Evolutionary conservation across 2,329 filamentous ascomycete species (phyloP), one percentile per base, ranked within the genome.

Genomic region (Dactylellina haptotyla): DNA sequence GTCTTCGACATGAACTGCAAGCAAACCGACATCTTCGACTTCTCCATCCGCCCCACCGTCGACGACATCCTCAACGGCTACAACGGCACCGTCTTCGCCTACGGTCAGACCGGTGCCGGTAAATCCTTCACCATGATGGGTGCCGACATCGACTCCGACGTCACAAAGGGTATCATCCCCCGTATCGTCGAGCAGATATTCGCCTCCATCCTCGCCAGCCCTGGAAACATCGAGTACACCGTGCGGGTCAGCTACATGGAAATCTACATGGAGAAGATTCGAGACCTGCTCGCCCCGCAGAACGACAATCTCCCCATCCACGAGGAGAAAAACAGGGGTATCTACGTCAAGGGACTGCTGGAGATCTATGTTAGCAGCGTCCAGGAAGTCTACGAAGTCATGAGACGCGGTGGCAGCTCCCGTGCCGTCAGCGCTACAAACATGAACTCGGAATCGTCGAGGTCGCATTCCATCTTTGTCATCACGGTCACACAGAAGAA

Each of bases 71-170:
- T 99, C 77, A 97, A 98, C 83, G 95, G 95, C 76, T 99, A 99
- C 87, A 99, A 99, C 84, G 95, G 94, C 51, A 99, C 95, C 0
- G 95, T 99, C 4, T 99, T 99, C 80, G 95, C 95, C 53, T 99
- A 99, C 81, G 95, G 95, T 77, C 95, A 95, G 37, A 99, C 95
- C 0, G 95, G 95, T 46, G 99, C 95, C 81, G 95, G 95, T 82
- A 99, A 99, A 85, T 98, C 95, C 20, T 98, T 96, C 81, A 98
- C 95, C 59, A 99, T 99, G 95, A 96, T 96, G 92, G 92, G 91
- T 43, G 58, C 54, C 23, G 65, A 65, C 32, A 92, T 90, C 2
- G 95, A 96, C 76, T 97, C 94, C 0, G 83, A 92, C 0, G 90
- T 96, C 80, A 90, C 96, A 79, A 95, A 95, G 0, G 95, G 95